Conservation (phyloP, 768 basidiomycete genomes). For the Sarcodon aspratus region DNA sequence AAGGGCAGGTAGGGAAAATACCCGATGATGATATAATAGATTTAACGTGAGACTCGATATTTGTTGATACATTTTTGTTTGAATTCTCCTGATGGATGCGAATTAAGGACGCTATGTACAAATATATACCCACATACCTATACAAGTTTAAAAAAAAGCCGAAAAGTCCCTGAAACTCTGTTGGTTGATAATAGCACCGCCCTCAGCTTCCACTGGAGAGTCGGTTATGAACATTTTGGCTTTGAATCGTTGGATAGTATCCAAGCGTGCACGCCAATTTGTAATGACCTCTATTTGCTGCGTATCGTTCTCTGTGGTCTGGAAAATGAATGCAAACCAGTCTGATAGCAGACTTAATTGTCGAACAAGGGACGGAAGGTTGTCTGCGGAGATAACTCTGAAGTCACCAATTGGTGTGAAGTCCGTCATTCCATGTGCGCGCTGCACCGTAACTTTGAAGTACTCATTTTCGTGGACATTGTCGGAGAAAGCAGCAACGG, state of each 20-base stretch:
- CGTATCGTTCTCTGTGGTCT: conserved; percentile 62
- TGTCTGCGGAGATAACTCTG: conserved; percentile 87
- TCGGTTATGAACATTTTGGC: conserved; percentile 11
- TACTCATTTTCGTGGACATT: conserved; percentile 86
- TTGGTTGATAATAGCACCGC: conserved; percentile 17
- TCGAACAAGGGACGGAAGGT: conserved; percentile 77
- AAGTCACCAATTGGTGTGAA: conserved; percentile 89
- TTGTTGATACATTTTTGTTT: not conserved
- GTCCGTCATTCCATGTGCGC: conserved; percentile 83
- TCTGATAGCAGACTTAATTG: conserved; percentile 83
- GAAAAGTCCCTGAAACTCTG: conserved; percentile 21
- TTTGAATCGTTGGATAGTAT: conserved; percentile 64
- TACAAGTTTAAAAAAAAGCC: conserved; percentile 4
- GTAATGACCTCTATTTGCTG: conserved; percentile 69
- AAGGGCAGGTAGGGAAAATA: conserved; percentile 1
- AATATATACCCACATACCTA: not conserved
- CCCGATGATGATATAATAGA: conserved; percentile 25
- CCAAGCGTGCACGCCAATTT: conserved; percentile 77
- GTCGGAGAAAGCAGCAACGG: conserved; percentile 78
- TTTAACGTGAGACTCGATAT: conserved; percentile 21
- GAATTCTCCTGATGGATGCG: not conserved
- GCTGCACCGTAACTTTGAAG: conserved; percentile 90
- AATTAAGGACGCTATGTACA: not conserved
- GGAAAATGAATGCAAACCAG: conserved; percentile 83
- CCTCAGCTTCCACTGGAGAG: conserved; percentile 10